Base-by-base conservation (phyloP, 192 early-diverging fungal genomes). In the Paraglomus brasilianum region DNA sequence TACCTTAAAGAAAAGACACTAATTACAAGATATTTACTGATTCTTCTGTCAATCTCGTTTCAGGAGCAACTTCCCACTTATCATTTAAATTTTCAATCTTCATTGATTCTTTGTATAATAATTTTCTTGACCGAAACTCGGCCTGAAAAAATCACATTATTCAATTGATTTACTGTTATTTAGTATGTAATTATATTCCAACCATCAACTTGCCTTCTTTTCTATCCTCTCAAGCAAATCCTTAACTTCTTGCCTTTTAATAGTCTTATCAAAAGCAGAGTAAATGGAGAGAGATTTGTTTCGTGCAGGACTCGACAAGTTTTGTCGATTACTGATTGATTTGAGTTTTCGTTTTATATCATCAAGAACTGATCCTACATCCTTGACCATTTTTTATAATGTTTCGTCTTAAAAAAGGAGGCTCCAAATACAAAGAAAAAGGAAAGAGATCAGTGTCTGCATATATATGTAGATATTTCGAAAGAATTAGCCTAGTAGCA, bases 311-410 rank as follows among this genome's bases (percentile, higher is more conserved):
- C 0, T 13, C 46, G 57, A 57, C 30, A 69, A 24, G 49, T 69
- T 69, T 53, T 42, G 67, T 58, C 19, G 36, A 58, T 4, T 10
- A 19, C 67, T 69, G 67, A 69, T 22, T 69, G 52, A 69, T 57
- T 53, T 45, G 21, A 69, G 0, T 69, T 69, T 57, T 7, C 39
- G 40, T 69, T 58, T 69, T 10, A 69, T 39, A 30, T 0, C 30
- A 19, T 69, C 39, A 45, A 45, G 42, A 15, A 62, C 22, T 45
- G 15, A 42, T 15, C 46, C 60, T 62, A 1, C 9, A 62, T 44
- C 42, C 8, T 62, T 21, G 40, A 62, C 60, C 41, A 62, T 19
- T 45, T 21, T 58, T 58, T 58, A 38, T 58, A 58, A 40, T 5
- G 56, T 38, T 1, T 38, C 15, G 1, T 58, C 30, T 58, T 39